A percentile compares a stretch with the other conserved stretches of the same genome.
Conservation (phyloP, 2,329 filamentous ascomycete genomes). For the Scedosporium dehoogii region DNA sequence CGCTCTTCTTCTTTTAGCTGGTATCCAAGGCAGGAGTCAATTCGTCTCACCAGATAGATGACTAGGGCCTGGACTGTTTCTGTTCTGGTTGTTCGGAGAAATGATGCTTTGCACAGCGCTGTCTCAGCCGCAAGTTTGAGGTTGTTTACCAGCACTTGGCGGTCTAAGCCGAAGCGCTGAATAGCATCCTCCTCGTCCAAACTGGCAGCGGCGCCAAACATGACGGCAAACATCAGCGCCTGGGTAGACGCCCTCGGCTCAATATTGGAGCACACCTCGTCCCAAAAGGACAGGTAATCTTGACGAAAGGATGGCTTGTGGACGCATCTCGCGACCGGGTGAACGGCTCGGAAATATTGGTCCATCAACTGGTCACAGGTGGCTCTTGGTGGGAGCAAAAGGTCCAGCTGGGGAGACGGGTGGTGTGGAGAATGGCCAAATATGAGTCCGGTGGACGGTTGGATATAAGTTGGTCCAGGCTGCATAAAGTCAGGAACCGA, state of each 20-base stretch:
- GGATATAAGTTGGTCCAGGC: slow-evolving; percentile 56
- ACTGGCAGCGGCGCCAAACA: slow-evolving; percentile 61
- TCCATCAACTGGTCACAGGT: slow-evolving; percentile 52
- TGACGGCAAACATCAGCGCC: slow-evolving; percentile 57
- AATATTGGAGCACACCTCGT: slow-evolving; percentile 43
- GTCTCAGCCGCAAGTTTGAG: slow-evolving; percentile 58
- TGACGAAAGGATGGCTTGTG: slow-evolving; percentile 58
- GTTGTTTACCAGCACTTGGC: slow-evolving; percentile 47
- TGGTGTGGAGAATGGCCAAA: slow-evolving; percentile 43
- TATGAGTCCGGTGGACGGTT: slow-evolving; percentile 57
- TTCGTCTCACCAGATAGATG: slow-evolving; percentile 55
- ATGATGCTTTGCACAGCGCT: slow-evolving; percentile 58
- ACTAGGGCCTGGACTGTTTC: slow-evolving; percentile 69
- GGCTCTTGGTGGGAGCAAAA: slow-evolving; percentile 48
- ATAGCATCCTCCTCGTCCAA: slow-evolving; percentile 45
- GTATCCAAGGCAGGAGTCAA: neutral
- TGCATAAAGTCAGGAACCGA: slow-evolving; percentile 44
- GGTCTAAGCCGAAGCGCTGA: slow-evolving; percentile 42
- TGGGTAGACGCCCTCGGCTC: slow-evolving; percentile 57
- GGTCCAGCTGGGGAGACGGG: slow-evolving; percentile 37
- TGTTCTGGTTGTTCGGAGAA: slow-evolving; percentile 56
- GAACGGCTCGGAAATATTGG: slow-evolving; percentile 59
- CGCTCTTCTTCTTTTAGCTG: neutral
- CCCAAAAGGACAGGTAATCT: slow-evolving; percentile 58
- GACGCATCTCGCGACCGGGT: slow-evolving; percentile 57